phyloP scores from a whole-genome alignment of 306 rosid species.

The Luffa acutangula region DNA sequence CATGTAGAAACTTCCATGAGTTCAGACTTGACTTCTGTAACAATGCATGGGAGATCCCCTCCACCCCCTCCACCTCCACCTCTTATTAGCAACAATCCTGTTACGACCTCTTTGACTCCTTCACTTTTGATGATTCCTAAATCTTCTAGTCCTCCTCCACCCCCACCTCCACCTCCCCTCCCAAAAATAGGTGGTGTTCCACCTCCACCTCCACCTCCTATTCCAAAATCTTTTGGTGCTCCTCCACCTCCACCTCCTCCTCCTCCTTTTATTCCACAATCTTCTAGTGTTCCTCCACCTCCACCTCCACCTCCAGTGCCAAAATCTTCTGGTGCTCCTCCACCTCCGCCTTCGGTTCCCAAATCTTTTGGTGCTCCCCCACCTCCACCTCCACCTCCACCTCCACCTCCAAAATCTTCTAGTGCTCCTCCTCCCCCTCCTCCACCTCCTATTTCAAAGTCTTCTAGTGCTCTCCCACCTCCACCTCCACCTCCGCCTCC shows the following conservation, averaged over 20 bases:
- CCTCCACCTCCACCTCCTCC: slow-evolving; percentile 20
- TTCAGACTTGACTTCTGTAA: neutral
- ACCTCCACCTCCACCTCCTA: slow-evolving; percentile 39
- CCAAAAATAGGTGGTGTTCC: neutral
- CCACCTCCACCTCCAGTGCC: slow-evolving; percentile 15
- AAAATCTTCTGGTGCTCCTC: neutral
- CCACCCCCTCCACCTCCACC: neutral
- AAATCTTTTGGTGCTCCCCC: slow-evolving; percentile 20
- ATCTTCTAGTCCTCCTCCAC: slow-evolving; percentile 14
- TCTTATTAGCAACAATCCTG: neutral
- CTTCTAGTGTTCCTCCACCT: slow-evolving; percentile 15
- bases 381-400: slow-evolving; percentile 49
- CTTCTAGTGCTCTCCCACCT: slow-evolving; percentile 1
- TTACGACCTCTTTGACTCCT: neutral
- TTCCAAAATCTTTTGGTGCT: slow-evolving; percentile 10
- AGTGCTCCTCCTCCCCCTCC: slow-evolving; percentile 12
- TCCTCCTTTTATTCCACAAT: neutral
- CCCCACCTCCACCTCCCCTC: slow-evolving; percentile 1
- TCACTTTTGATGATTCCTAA: slow-evolving; percentile 14
- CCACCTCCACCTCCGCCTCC: slow-evolving; percentile 20
- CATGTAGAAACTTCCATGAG: neutral
- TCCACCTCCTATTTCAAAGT: neutral
- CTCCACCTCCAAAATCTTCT: slow-evolving; percentile 18
- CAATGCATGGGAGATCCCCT: neutral
- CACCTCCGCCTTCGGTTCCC: slow-evolving; percentile 23